Percentiles rank a stretch among this genome's conserved stretches.
Conservation (phyloP, 2,329 filamentous ascomycete genomes). For the Chaetomiaceae sp. region DNA sequence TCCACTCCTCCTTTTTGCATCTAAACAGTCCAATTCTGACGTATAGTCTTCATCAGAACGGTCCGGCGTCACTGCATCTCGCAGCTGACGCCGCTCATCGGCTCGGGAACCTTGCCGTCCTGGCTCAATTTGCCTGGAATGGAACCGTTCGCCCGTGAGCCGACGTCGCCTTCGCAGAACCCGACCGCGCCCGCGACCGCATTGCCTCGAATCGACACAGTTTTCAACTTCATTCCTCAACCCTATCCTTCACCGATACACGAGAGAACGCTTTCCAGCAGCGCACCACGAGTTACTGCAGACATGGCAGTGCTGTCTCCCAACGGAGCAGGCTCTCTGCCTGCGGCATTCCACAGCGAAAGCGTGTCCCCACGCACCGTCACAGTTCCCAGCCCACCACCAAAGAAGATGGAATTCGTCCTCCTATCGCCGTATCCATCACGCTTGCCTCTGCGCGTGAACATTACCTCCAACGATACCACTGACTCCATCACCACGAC, state of each 20-base stretch:
- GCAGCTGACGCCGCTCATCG: constrained; percentile 5
- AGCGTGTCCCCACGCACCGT: constrained; percentile 43
- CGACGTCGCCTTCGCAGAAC: constrained; percentile 27
- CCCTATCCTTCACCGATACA: constrained; percentile 14
- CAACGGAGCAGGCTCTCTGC: constrained; percentile 30
- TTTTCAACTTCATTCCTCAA: constrained; percentile 23
- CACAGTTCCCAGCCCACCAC: too few species aligned
- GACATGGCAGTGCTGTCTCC: constrained; percentile 48
- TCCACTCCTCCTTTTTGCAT: background rate
- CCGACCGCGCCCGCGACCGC: constrained; percentile 17
- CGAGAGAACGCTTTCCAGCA: background rate
- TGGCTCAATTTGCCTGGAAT: constrained; percentile 26
- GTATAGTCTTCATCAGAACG: constrained; percentile 3
- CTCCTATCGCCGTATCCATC: constrained; percentile 66
- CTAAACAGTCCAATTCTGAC: constrained; percentile 8
- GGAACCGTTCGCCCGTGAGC: constrained; percentile 31
- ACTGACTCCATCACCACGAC: constrained; percentile 97
- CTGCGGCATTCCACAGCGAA: constrained; percentile 34
- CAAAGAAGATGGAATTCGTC: constrained; percentile 77
- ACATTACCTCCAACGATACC: constrained; percentile 92
- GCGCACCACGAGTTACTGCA: constrained; percentile 25
- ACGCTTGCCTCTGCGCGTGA: constrained; percentile 77
- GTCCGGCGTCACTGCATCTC: constrained; percentile 13
- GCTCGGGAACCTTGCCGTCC: constrained; percentile 13
- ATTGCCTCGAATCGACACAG: constrained; percentile 29